Conservation (phyloP, 371 early-diverging fungal species). For the Syncephalis fuscata region DNA sequence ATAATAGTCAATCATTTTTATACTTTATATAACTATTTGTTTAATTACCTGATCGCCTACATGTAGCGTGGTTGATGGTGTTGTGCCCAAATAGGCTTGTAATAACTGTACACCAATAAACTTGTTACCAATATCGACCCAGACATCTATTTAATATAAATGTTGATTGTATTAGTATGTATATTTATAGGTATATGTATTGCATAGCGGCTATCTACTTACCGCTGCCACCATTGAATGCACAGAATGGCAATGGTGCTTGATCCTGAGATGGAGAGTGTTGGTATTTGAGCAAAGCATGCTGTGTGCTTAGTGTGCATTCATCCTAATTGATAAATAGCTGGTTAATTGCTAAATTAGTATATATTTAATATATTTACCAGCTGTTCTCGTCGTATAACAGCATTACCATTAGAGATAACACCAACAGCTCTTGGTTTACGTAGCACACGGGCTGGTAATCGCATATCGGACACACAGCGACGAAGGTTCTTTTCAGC, state of each 20-base stretch:
- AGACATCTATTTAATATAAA: background rate
- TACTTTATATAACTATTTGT: background rate
- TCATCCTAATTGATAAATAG: conserved; percentile 21
- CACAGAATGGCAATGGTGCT: conserved; percentile 58
- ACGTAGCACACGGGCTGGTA: conserved; percentile 37
- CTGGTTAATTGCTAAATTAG: background rate
- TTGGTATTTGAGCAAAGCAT: conserved; percentile 24
- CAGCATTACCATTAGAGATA: too few species aligned
- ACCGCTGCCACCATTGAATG: conserved; percentile 67
- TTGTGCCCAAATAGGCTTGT: conserved; percentile 32
- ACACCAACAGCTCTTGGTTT: conserved; percentile 57
- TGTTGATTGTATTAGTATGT: background rate
- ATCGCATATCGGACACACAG: conserved; percentile 36
- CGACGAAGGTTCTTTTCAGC: conserved; percentile 39
- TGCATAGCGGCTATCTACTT: too few species aligned
- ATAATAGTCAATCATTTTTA: conserved; percentile 6
- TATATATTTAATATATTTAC: conserved; percentile 15
- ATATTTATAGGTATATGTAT: conserved; percentile 55
- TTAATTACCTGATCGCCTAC: conserved; percentile 59
- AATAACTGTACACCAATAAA: conserved; percentile 52
- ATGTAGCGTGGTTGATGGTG: conserved; percentile 43
- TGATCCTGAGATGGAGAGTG: conserved; percentile 14
- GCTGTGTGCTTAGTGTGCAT: conserved; percentile 39
- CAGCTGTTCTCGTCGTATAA: conserved; percentile 33
- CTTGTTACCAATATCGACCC: conserved; percentile 32